Evolutionary conservation across 495 filamentous ascomycete genomes (phyloP).

Genomic region (Hypoxylon lienhwacheense): DNA sequence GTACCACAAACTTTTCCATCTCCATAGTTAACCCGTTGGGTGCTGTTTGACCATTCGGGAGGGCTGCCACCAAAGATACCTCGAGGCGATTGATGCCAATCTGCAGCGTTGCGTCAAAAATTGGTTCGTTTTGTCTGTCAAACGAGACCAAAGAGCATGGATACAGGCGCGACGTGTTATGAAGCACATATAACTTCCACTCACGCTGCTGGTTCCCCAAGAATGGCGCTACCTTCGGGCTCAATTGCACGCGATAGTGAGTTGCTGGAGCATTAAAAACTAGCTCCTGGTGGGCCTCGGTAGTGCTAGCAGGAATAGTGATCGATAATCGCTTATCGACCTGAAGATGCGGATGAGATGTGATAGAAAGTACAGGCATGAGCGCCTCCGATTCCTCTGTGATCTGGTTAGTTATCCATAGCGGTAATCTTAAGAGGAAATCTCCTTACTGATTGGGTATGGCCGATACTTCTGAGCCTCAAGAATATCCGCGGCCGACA

Average conservation of each 20-base stretch:
- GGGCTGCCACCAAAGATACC: conserved; percentile 64
- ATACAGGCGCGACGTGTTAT: conserved; percentile 50
- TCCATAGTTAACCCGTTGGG: conserved; percentile 61
- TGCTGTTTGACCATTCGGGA: conserved; percentile 59
- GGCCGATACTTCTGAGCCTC: conserved; percentile 35
- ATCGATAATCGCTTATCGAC: conserved; percentile 56
- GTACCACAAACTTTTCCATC: conserved; percentile 67
- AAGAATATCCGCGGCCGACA: conserved; percentile 29
- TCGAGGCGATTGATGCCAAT: conserved; percentile 68
- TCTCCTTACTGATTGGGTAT: conserved; percentile 28
- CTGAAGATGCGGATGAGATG: conserved; percentile 64
- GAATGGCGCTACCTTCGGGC: conserved; percentile 58
- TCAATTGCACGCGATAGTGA: conserved; percentile 67
- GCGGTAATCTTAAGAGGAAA: conserved; percentile 31
- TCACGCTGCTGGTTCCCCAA: conserved; percentile 58
- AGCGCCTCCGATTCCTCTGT: conserved; percentile 56
- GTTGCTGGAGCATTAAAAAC: conserved; percentile 64
- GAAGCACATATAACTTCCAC: conserved; percentile 64
- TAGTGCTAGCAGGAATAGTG: conserved; percentile 62
- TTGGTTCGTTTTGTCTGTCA: conserved; percentile 44
- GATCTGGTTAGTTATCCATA: conserved; percentile 35
- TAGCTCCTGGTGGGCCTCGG: conserved; percentile 65
- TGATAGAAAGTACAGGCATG: conserved; percentile 65
- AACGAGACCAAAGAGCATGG: conserved; percentile 25
- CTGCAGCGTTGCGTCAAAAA: conserved; percentile 63